Evolutionary conservation across 169 alveolate genomes (phyloP).

Genomic region (Plasmodium billcollinsi): DNA sequence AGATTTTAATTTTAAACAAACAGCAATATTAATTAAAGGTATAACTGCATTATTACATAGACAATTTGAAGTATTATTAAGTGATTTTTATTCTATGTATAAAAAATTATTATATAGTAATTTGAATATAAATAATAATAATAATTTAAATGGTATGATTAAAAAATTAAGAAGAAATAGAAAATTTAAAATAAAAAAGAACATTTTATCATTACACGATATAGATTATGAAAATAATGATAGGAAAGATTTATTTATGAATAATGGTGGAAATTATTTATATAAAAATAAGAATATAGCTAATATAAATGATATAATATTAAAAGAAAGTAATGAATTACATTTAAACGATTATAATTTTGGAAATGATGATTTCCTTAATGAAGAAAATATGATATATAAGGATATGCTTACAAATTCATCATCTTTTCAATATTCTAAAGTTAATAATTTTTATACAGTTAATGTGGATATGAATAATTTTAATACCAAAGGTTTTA

Average conservation of each 20-base stretch:
- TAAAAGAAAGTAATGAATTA: conserved; percentile 45
- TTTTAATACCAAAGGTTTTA: conserved; percentile 34
- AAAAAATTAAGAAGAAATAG: conserved; percentile 35
- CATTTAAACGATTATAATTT: conserved; percentile 54
- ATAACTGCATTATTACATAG: conserved; percentile 70
- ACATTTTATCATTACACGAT: conserved; percentile 36
- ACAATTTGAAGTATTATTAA: conserved; percentile 56
- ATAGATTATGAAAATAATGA: conserved; percentile 9
- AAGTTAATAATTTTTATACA: conserved; percentile 65
- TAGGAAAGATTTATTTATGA: conserved; percentile 14
- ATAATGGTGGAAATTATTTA: conserved; percentile 15
- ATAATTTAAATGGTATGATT: conserved; percentile 12
- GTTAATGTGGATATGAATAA: conserved; percentile 26
- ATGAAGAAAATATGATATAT: conserved; percentile 64
- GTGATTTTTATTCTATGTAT: conserved; percentile 74
- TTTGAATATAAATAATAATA: conserved; percentile 14
- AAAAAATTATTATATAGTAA: conserved; percentile 42
- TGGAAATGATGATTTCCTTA: conserved; percentile 31
- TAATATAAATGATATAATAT: conserved; percentile 56
- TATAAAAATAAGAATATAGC: conserved; percentile 59
- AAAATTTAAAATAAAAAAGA: conserved; percentile 39
- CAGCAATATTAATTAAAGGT: conserved; percentile 76
- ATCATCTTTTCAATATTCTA: conserved; percentile 64
- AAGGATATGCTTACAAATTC: conserved; percentile 60
- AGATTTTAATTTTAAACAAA: conserved; percentile 60